Base-by-base conservation (phyloP, 2,329 filamentous ascomycete species). In the Aspergillus jensenii region DNA sequence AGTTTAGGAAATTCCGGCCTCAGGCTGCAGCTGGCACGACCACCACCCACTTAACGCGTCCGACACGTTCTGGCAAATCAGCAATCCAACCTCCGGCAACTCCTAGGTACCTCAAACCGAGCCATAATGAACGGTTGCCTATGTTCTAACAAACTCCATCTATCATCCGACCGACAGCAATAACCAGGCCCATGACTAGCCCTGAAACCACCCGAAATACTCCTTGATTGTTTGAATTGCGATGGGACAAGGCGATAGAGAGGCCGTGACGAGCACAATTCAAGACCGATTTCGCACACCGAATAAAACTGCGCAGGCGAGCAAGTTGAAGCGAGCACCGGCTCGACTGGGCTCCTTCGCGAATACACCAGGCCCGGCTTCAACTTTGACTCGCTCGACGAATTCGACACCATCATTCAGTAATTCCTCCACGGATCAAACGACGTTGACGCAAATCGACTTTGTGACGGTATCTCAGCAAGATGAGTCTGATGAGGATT, bases 371-470 rank as follows among this genome's bases (percentile, higher is more conserved):
- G 35, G 46, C 9, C 17, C 35, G 6, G 6, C 25, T 15, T 49
- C 54, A 21, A 41, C 37, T 46, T 56, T 40, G 17, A 21, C 33
- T 31, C 49, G 4, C 21, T 60, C 65, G 3, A 62, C 66, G 6
- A 54, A 52, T 31, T 65, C 62, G 15, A 58, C 62, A 8, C 55
- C 59, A n/a, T 67, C 58, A 45, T 61, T 59, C 6, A 63, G 61
- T 45, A 59, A 17, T 15, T 60, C 64, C 5, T 21, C 67, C 5
- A 48, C 61, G n/a, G 70, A 67, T 14, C 76, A 78, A 47, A 69
- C 73, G 2, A 78, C 76, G 0, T 68, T 78, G 15, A 78, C 76
- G 1, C 76, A 78, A 56, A 74, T 78, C 49, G 74, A 73, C 39
- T 77, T 72, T 51, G 73, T 76, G 46, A 68, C 68, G 2, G 64